Percentiles rank a stretch among this genome's conserved stretches.
Conservation (phyloP, 2,329 filamentous ascomycete species). For the Fonsecaea multimorphosa region DNA sequence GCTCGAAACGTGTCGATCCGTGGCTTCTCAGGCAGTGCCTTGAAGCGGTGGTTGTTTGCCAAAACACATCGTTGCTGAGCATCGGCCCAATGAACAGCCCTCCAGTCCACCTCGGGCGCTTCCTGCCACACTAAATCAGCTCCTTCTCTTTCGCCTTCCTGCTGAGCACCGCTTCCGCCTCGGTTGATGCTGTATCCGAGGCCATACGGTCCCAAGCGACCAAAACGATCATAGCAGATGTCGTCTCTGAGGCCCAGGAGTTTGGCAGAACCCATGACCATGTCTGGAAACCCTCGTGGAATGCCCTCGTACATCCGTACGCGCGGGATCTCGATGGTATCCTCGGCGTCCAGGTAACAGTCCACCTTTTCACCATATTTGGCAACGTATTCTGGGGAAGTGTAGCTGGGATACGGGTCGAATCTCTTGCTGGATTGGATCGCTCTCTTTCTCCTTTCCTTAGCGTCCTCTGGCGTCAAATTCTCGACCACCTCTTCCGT, state of each 20-base stretch:
- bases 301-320: slow-evolving; percentile 78
- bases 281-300: slow-evolving; percentile 81
- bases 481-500: slow-evolving; percentile 24
- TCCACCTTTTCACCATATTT: slow-evolving; percentile 68
- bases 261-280: slow-evolving; percentile 85
- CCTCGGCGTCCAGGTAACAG: slow-evolving; percentile 77
- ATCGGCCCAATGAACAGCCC: slow-evolving; percentile 77
- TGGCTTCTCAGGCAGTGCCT: slow-evolving; percentile 46
- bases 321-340: slow-evolving; percentile 69
- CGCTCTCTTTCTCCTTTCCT: slow-evolving; percentile 43
- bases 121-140: slow-evolving; percentile 78
- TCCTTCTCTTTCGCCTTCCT: slow-evolving; percentile 82
- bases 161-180: slow-evolving; percentile 83
- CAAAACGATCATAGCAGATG: slow-evolving; percentile 92
- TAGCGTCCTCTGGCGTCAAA: slow-evolving; percentile 35
- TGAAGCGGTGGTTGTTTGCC: slow-evolving; percentile 73
- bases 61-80: slow-evolving; percentile 75
- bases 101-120: slow-evolving; percentile 75
- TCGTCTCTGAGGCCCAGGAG: slow-evolving; percentile 78
- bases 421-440: slow-evolving; percentile 60
- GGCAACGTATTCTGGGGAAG: slow-evolving; percentile 61
- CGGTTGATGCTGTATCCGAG: slow-evolving; percentile 79
- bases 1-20: slow-evolving; percentile 44
- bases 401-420: slow-evolving; percentile 71
- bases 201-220: slow-evolving; percentile 86